Base-by-base conservation (phyloP, 139 green algal genomes). In the Picochlorum costavermella region DNA sequence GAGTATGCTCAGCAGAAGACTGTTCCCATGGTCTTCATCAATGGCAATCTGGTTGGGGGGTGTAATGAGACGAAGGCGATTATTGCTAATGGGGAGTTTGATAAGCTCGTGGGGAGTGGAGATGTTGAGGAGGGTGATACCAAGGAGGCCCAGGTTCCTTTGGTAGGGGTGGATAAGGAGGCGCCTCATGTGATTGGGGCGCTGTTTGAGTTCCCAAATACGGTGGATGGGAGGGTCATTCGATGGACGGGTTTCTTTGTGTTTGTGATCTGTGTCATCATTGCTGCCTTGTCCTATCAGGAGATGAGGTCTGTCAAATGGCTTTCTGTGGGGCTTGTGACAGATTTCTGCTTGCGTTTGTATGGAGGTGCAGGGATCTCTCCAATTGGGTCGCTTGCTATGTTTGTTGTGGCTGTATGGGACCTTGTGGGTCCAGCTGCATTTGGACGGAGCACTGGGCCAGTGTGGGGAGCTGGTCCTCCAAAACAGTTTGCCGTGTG, bases 401-500 rank as follows among this genome's bases (percentile, higher is more conserved):
- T n/a, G 31, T 9, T 70, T 40, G 26, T 45, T 3, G 43, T 43
- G 5, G 58, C 66, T 6, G 45, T 74, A 1, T 53, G 57, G 31
- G 74, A 81, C 26, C 25, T 82, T n/a, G 53, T 77, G n/a, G 63
- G 60, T 13, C 50, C 61, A 4, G 16, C 12, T 3, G 17, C 23
- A 6, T 64, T 64, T 31, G 45, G 45, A 44, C 17, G 40, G 28
- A 26, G 60, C 30, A 65, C 61, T 3, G 61, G 61, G 5, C 68
- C 68, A 16, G 25, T 70, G 2, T 75, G 61, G 61, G 68, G 61
- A 5, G 48, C 59, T 72, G 77, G 77, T 45, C 67, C 71, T 5
- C 71, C 75, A 40, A 84, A 83, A 67, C 78, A 84, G 67, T 84
- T 84, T 66, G 78, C 78, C 1, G 20, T 70, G 4, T 33, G 14